Conservation (phyloP, 75 land plant genomes). For the Sequoiadendron giganteum region DNA sequence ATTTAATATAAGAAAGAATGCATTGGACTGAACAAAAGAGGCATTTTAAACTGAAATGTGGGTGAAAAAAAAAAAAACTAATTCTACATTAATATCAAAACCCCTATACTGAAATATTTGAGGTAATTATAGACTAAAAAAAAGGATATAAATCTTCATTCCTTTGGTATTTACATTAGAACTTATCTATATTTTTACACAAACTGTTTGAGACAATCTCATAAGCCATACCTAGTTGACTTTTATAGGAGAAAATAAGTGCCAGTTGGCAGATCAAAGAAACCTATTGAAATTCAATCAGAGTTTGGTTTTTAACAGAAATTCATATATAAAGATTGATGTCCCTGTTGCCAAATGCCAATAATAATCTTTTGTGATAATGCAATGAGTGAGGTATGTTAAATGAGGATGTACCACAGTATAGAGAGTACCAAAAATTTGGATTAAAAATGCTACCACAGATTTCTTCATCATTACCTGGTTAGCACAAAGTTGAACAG, state of each 20-base stretch:
- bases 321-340: not conserved
- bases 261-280: not conserved
- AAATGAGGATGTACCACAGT: not conserved
- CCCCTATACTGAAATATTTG: not conserved
- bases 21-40: not conserved
- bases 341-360: not conserved
- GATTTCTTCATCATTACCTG: slow-evolving; percentile 40
- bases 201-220: not conserved
- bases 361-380: not conserved
- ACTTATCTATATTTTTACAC: not conserved
- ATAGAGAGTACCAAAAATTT: not conserved
- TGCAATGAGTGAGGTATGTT: not conserved
- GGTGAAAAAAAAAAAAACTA: not conserved
- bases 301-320: not conserved
- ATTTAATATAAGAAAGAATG: not conserved
- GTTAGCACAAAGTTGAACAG: slow-evolving; percentile 64
- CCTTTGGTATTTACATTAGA: not conserved
- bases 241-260: too few relatives aligned
- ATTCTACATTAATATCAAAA: not conserved
- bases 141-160: not conserved
- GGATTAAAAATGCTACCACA: not conserved
- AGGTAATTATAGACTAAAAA: not conserved
- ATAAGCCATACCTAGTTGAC: not conserved
- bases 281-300: not conserved
- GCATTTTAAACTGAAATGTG: not conserved